A percentile compares a stretch with the other conserved stretches of the same genome.
These are phyloP conservation scores for Corylus avellana DNA, from an alignment of 306 rosid genomes.

Conservation along the genomic window DNA sequence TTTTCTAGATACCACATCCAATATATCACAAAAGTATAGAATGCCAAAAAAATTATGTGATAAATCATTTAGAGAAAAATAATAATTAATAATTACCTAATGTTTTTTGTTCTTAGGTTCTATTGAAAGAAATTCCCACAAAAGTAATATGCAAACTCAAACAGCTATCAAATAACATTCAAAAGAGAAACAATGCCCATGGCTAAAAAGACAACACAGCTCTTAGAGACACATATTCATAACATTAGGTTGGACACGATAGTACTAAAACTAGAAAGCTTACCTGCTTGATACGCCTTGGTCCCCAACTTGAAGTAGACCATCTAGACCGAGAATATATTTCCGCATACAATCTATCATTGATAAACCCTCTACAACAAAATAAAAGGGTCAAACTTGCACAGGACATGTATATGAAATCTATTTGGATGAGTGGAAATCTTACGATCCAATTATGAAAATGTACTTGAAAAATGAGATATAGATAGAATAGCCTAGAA, in stretches of 20 bases:
- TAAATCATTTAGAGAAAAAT: neutral
- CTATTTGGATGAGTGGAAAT: neutral
- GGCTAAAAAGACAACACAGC: slow-evolving; percentile 11
- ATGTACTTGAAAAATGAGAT: neutral
- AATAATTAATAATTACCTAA: neutral
- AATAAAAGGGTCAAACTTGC: slow-evolving; percentile 11
- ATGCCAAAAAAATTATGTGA: neutral
- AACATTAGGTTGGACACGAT: neutral
- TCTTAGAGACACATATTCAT: neutral
- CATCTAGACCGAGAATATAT: slow-evolving; percentile 80
- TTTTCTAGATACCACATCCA: neutral
- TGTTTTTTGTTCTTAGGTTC: neutral
- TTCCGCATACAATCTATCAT: slow-evolving; percentile 56
- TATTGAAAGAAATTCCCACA: neutral
- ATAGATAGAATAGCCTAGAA: neutral
- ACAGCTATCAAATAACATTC: neutral
- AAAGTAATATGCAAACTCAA: neutral
- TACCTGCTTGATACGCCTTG: slow-evolving; percentile 78
- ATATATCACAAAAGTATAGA: neutral
- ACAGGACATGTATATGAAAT: neutral
- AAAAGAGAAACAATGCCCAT: neutral
- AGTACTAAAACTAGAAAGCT: slow-evolving; percentile 20
- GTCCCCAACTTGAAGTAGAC: slow-evolving; percentile 96
- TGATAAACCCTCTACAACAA: slow-evolving; percentile 75
- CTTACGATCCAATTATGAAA: neutral